Evolutionary conservation across 129 eudicot species (phyloP).

Genomic region (Tanacetum coccineum): DNA sequence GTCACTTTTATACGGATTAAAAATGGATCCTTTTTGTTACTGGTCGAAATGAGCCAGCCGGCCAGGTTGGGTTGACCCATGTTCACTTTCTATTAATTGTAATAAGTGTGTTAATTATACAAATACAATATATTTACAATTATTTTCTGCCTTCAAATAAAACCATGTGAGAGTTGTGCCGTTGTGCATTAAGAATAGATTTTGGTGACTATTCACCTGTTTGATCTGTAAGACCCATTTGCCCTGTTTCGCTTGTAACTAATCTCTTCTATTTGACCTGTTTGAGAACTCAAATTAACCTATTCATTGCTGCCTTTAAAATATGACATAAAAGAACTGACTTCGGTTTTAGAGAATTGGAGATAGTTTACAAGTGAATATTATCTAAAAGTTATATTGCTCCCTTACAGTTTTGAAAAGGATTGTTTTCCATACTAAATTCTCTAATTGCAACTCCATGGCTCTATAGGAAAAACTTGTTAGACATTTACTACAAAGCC

Average conservation of each 20-base stretch:
- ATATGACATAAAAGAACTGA: constrained; percentile 27
- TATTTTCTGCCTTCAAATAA: neutral
- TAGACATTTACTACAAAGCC: constrained; percentile 54
- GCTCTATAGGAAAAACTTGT: constrained; percentile 63
- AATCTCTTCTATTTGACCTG: neutral
- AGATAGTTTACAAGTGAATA: constrained; percentile 5
- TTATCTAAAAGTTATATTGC: constrained; percentile 9
- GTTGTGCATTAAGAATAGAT: neutral
- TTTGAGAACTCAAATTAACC: neutral
- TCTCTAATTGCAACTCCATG: constrained; percentile 48
- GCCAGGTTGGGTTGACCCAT: neutral
- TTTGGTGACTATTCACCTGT: neutral
- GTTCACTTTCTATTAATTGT: neutral
- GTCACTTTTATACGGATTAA: too few relatives aligned
- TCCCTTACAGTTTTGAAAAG: constrained; percentile 30
- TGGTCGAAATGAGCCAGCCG: neutral
- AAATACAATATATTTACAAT: too few relatives aligned
- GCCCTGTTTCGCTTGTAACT: neutral
- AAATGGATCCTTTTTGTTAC: neutral
- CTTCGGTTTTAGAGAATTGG: constrained; percentile 44
- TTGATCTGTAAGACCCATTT: neutral
- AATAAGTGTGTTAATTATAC: too few relatives aligned
- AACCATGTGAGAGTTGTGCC: neutral
- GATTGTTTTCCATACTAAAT: constrained; percentile 40
- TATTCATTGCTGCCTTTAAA: neutral